These are phyloP conservation scores for Tetratostichococcus sp. DNA, from an alignment of 139 green algal species.

Conservation along the genomic window DNA sequence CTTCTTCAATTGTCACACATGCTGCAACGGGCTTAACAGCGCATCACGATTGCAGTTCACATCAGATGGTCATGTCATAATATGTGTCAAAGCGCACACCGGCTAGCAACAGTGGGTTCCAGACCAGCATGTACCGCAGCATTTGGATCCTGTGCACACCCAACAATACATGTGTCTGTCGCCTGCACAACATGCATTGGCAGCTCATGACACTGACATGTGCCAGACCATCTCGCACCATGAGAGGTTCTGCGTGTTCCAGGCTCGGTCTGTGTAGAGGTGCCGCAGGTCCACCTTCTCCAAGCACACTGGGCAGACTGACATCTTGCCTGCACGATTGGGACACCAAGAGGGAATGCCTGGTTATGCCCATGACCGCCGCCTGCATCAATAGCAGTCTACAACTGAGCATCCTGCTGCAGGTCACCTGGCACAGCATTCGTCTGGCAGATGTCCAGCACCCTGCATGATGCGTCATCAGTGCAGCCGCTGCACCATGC, in stretches of 20 bases:
- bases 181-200: no score
- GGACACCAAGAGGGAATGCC: no score
- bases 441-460: no score
- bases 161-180: background rate
- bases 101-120: constrained; percentile 63
- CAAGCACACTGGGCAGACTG: constrained; percentile 67
- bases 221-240: constrained; percentile 35
- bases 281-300: constrained; percentile 72
- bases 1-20: background rate
- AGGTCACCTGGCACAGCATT: no score
- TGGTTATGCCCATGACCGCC: constrained; percentile 36
- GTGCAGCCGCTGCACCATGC: constrained; percentile 42
- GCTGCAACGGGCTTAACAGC: background rate
- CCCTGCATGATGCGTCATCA: background rate
- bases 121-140: constrained; percentile 75
- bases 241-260: constrained; percentile 65
- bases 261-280: constrained; percentile 58
- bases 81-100: background rate
- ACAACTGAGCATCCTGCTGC: no score
- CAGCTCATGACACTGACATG: background rate
- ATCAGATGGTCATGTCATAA: background rate
- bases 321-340: constrained; percentile 70
- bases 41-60: background rate
- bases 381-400: constrained; percentile 27
- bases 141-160: constrained; percentile 58